Evolutionary conservation across 2,329 filamentous ascomycete species (phyloP).

Genomic region (Raffaelea arxii): DNA sequence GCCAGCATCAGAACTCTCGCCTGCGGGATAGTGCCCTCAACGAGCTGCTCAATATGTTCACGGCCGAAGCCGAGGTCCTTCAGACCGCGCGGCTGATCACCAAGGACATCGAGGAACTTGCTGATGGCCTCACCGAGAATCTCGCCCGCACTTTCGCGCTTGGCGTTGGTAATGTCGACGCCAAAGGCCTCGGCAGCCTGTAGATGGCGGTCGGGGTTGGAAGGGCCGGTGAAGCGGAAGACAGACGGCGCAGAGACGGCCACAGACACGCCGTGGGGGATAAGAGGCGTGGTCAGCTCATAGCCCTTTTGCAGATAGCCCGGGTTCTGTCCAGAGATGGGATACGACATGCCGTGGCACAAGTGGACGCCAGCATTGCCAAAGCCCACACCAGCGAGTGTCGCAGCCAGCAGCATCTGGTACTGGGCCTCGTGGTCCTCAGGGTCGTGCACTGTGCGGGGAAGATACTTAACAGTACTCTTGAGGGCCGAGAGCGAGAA

Average conservation of each 20-base stretch:
- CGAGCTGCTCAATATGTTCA: conserved; percentile 69
- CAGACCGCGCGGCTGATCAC: conserved; percentile 83
- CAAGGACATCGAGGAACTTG: conserved; percentile 71
- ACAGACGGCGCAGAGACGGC: conserved; percentile 36
- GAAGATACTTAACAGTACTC: conserved; percentile 84
- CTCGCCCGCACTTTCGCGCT: conserved; percentile 80
- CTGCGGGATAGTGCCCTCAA: conserved; percentile 93
- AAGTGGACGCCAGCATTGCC: conserved; percentile 94
- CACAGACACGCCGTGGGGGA: conserved; percentile 92
- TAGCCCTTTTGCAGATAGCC: conserved; percentile 88
- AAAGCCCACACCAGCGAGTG: conserved; percentile 88
- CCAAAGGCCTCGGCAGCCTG: conserved; percentile 31
- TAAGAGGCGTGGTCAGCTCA: conserved; percentile 63
- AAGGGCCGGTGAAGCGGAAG: conserved; percentile 38
- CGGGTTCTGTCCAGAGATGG: conserved; percentile 90
- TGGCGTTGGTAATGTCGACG: conserved; percentile 75
- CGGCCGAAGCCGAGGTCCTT: conserved; percentile 71
- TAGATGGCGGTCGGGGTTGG: conserved; percentile 88
- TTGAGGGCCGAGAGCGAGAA: conserved; percentile 83
- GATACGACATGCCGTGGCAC: conserved; percentile 82
- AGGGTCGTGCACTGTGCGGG: conserved; percentile 74
- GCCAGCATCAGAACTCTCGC: conserved; percentile 84
- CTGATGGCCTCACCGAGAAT: conserved; percentile 75
- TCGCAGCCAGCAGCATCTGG: conserved; percentile 92
- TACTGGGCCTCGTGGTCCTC: conserved; percentile 89